Evolutionary conservation across 495 filamentous ascomycete species (phyloP).

Genomic region (Pyrenula aspistea): DNA sequence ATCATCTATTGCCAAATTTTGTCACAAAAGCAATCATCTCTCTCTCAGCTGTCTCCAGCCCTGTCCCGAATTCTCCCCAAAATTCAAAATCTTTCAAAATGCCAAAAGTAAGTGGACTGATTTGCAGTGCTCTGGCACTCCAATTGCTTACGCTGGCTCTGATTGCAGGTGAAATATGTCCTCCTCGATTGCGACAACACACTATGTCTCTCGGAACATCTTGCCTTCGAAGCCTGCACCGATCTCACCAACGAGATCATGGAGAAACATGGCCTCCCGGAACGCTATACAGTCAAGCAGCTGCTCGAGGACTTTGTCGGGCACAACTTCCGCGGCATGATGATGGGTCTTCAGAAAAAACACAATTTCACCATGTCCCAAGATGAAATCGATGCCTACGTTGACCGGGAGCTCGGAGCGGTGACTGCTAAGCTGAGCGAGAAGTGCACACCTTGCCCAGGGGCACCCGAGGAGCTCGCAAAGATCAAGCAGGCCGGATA

Average conservation of each 20-base stretch:
- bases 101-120: constrained; percentile 10
- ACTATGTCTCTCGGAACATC: constrained; percentile 79
- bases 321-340: constrained; percentile 94
- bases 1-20: too few species aligned
- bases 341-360: constrained; percentile 61
- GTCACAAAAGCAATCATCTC: too few species aligned
- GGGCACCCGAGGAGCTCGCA: constrained; percentile 56
- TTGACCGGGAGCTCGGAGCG: constrained; percentile 65
- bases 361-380: constrained; percentile 55
- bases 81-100: constrained; percentile 6
- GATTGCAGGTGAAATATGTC: constrained; percentile 57
- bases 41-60: too few species aligned
- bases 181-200: constrained; percentile 99
- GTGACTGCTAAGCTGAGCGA: constrained; percentile 69
- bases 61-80: too few species aligned
- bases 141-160: not conserved
- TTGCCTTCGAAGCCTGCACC: constrained; percentile 91
- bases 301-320: constrained; percentile 87
- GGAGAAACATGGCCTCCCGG: constrained; percentile 45
- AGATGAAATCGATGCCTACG: constrained; percentile 65
- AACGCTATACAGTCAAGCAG: constrained; percentile 67
- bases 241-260: constrained; percentile 88
- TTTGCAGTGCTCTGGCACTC: too few species aligned
- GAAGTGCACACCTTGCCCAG: constrained; percentile 64
- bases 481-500: constrained; percentile 52